A percentile compares a stretch with the other conserved stretches of the same genome.
These are phyloP conservation scores for Pseudozyma tsukubaensis DNA, from an alignment of 1,284 basidiomycete genomes.

Conservation along the genomic window DNA sequence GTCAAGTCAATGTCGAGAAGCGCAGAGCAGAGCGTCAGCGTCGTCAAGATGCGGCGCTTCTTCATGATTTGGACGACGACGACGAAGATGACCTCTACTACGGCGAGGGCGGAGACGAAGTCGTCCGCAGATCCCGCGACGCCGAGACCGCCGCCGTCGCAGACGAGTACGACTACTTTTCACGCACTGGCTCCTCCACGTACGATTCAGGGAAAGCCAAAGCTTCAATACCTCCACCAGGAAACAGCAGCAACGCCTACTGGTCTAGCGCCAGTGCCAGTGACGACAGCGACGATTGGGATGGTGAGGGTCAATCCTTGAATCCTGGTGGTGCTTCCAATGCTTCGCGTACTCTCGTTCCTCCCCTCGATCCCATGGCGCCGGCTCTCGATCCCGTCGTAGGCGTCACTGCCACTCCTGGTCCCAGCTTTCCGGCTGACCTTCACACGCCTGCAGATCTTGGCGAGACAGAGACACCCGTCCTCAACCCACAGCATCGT, in stretches of 20 bases:
- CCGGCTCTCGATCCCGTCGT: constrained; percentile 11
- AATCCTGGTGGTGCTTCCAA: background rate
- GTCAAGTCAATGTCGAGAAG: constrained; percentile 48
- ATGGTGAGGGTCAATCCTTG: constrained; percentile 22
- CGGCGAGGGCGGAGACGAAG: constrained; percentile 19
- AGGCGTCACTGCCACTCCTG: constrained; percentile 30
- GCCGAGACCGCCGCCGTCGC: constrained; percentile 10
- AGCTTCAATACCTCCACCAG: constrained; percentile 21
- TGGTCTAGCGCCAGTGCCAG: constrained; percentile 43
- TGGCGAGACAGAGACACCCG: constrained; percentile 45
- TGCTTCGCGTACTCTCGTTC: constrained; percentile 16
- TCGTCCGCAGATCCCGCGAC: constrained; percentile 13
- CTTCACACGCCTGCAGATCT: constrained; percentile 37
- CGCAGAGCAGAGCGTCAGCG: constrained; percentile 34
- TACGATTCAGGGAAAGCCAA: constrained; percentile 28
- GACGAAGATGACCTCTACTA: constrained; percentile 26
- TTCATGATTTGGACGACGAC: constrained; percentile 37
- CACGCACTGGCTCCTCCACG: constrained; percentile 19
- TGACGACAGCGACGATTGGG: constrained; percentile 51
- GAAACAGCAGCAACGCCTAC: constrained; percentile 9
- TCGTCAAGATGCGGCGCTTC: constrained; percentile 34
- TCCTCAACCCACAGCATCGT: constrained; percentile 56
- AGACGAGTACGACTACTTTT: constrained; percentile 49
- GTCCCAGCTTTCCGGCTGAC: constrained; percentile 43
- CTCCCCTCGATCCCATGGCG: constrained; percentile 18